phyloP scores from a whole-genome alignment of 2,329 filamentous ascomycete species.

The Venturia pyrina region DNA sequence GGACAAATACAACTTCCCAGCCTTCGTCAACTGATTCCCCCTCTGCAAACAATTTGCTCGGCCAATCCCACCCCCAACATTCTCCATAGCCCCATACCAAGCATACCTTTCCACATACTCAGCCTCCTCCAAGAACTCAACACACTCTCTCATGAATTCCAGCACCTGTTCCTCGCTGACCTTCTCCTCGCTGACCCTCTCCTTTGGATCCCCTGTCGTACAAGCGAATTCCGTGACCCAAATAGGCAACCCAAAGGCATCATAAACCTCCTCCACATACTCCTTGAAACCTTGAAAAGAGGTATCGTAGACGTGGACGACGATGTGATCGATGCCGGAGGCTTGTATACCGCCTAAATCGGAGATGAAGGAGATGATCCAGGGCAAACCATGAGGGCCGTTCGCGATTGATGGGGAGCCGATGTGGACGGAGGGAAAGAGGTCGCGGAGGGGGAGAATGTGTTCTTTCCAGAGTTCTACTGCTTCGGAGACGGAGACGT shows the following conservation, averaged over 20 bases:
- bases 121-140: constrained; percentile 4
- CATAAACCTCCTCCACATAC: not conserved
- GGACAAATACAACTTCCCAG: constrained; percentile 2
- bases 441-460: not conserved
- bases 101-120: constrained; percentile 6
- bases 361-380: constrained; percentile 5
- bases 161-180: not conserved
- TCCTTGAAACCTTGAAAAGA: not conserved
- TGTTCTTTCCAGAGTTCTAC: constrained; percentile 4
- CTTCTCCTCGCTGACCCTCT: not conserved
- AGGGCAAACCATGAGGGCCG: not conserved
- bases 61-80: constrained; percentile 1
- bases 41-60: constrained; percentile 4
- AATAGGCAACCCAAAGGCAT: not conserved
- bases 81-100: constrained; percentile 9
- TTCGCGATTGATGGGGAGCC: constrained; percentile 7
- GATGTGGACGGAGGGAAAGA: not conserved
- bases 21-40: not conserved
- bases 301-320: not conserved
- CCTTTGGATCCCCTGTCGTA: not conserved
- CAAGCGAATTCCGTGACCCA: constrained; percentile 10
- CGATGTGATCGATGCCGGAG: constrained; percentile 6
- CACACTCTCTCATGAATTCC: constrained; percentile 3
- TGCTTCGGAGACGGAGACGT: not conserved
- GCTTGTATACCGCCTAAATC: not conserved